Percentiles rank a stretch among this genome's conserved stretches.
Conservation (phyloP, 495 filamentous ascomycete genomes). For the Neurospora sp. region DNA sequence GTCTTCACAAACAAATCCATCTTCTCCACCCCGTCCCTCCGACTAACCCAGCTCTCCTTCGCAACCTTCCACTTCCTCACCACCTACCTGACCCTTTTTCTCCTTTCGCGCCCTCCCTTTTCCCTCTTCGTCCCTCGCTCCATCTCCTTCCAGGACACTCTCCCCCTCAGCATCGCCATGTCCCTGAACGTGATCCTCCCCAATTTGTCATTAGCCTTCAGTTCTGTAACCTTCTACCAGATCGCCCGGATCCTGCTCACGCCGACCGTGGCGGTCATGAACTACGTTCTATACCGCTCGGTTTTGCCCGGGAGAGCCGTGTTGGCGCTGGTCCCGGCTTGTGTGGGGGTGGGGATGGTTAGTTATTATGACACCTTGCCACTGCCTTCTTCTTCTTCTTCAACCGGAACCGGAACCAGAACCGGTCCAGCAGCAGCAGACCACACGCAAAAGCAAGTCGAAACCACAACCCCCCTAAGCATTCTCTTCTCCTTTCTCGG, state of each 20-base stretch:
- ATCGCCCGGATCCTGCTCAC: conserved; percentile 63
- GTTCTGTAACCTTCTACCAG: conserved; percentile 66
- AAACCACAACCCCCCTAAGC: conserved; percentile 41
- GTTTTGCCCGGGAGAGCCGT: conserved; percentile 46
- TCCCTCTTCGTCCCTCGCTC: conserved; percentile 48
- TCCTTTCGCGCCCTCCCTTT: conserved; percentile 44
- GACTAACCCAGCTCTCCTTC: conserved; percentile 57
- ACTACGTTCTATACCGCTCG: conserved; percentile 52
- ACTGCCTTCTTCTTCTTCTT: conserved; percentile 12
- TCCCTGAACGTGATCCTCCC: conserved; percentile 64
- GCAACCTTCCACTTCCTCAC: conserved; percentile 65
- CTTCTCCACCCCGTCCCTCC: conserved; percentile 56
- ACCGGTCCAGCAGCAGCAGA: background rate
- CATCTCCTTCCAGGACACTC: conserved; percentile 44
- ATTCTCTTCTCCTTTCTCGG: conserved; percentile 55
- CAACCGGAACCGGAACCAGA: background rate
- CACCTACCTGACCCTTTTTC: conserved; percentile 55
- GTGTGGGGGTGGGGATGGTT: conserved; percentile 56
- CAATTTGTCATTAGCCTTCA: conserved; percentile 61
- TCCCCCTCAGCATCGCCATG: conserved; percentile 58
- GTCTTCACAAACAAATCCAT: conserved; percentile 72
- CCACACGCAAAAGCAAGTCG: conserved; percentile 30
- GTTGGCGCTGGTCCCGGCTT: conserved; percentile 52
- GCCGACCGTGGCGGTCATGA: conserved; percentile 56
- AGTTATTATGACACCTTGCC: conserved; percentile 59